Percentiles rank a stretch among this genome's conserved stretches.
Evolutionary conservation across 2,329 filamentous ascomycete genomes (phyloP).

Genomic region (Stachybotrys chlorohalonatus): DNA sequence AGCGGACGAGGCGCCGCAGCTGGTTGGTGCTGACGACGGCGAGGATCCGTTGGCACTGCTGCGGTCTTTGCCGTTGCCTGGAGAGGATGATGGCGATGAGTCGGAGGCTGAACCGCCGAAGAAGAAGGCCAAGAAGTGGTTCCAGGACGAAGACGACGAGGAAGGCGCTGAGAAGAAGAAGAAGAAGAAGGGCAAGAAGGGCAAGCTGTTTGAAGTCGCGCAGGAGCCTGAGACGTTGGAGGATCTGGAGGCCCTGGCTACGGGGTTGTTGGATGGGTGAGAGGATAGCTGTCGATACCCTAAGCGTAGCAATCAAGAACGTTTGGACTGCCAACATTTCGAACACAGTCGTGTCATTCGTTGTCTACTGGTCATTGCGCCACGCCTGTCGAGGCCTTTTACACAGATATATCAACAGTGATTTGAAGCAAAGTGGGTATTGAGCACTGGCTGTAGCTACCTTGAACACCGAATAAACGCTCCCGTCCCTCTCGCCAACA

Average conservation of each 20-base stretch:
- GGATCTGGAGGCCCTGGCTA: constrained; percentile 69
- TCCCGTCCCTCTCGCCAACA: too few species aligned
- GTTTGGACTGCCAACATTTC: background rate
- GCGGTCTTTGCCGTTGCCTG: constrained; percentile 45
- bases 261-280: constrained; percentile 53
- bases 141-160: constrained; percentile 59
- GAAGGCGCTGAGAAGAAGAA: constrained; percentile 38
- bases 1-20: constrained; percentile 17
- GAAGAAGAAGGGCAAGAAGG: constrained; percentile 28
- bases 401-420: too few species aligned
- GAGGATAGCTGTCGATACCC: constrained; percentile 17
- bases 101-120: constrained; percentile 35
- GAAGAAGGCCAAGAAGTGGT: constrained; percentile 68
- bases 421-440: too few species aligned
- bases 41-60: constrained; percentile 50
- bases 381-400: too few species aligned
- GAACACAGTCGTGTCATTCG: background rate
- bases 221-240: constrained; percentile 71
- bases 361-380: background rate
- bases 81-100: constrained; percentile 20
- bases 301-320: background rate
- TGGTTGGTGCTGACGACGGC: constrained; percentile 29
- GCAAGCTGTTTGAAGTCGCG: constrained; percentile 50
- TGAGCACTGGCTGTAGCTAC: too few species aligned
- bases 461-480: too few species aligned